A percentile compares a stretch with the other conserved stretches of the same genome.
phyloP scores from a whole-genome alignment of 306 rosid genomes.

The Sophora flavescens region DNA sequence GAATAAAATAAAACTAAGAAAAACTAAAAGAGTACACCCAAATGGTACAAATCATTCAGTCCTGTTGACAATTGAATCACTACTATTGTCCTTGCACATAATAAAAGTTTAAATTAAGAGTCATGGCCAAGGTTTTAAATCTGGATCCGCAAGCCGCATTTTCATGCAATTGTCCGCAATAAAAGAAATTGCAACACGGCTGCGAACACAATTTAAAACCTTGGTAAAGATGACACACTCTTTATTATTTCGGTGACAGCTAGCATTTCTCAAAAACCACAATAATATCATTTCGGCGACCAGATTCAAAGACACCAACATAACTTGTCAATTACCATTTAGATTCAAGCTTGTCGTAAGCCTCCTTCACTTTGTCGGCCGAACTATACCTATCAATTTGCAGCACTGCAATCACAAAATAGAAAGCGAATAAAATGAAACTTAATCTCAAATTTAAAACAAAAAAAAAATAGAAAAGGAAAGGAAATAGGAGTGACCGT shows the following conservation, averaged over 20 bases:
- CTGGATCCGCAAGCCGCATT: too few species aligned
- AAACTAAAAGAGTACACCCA: not conserved
- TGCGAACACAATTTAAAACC: too few species aligned
- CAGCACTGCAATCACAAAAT: slow-evolving; percentile 59
- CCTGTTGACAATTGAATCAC: not conserved
- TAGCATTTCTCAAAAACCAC: not conserved
- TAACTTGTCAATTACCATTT: slow-evolving; percentile 56
- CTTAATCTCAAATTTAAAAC: not conserved
- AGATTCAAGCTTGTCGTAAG: slow-evolving; percentile 62
- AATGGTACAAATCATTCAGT: not conserved
- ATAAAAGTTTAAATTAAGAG: not conserved
- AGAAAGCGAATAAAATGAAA: not conserved
- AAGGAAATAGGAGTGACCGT: slow-evolving; percentile 51
- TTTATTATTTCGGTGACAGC: too few species aligned
- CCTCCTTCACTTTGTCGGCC: slow-evolving; percentile 68
- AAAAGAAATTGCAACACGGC: too few species aligned
- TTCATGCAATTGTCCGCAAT: too few species aligned
- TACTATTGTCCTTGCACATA: not conserved
- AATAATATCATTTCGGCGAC: not conserved
- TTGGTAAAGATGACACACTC: too few species aligned
- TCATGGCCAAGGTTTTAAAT: too few species aligned
- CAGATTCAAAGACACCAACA: not conserved
- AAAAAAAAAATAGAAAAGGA: not conserved
- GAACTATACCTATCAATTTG: slow-evolving; percentile 60
- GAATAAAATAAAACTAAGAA: not conserved